A percentile compares a stretch with the other conserved stretches of the same genome.
Conservation (phyloP, 352 stramenopile genomes). For the Globisporangium megalacanthum region DNA sequence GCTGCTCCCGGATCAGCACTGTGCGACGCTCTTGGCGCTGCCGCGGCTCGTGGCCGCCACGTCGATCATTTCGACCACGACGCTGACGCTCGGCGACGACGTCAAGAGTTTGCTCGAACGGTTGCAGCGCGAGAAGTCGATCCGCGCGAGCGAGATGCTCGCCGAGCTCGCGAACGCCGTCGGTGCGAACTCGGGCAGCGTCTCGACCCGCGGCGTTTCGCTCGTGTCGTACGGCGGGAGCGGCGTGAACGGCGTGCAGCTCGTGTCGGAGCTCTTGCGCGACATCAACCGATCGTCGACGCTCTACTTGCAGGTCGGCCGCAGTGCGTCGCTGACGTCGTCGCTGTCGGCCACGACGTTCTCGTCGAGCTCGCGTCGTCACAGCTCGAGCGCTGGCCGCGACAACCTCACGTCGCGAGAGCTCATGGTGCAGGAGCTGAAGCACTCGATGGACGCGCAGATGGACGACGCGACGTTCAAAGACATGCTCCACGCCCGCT, state of each 20-base stretch:
- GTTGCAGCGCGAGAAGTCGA: constrained; percentile 79
- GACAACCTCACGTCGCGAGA: constrained; percentile 79
- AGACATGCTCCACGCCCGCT: constrained; percentile 85
- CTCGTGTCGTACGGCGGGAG: constrained; percentile 78
- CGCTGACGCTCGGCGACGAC: constrained; percentile 62
- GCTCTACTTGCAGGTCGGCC: constrained; percentile 25
- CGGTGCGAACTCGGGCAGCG: constrained; percentile 64
- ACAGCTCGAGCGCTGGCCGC: constrained; percentile 19
- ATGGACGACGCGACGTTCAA: constrained; percentile 89
- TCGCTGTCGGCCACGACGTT: constrained; percentile 1
- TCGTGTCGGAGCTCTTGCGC: constrained; percentile 80
- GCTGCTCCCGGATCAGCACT: constrained; percentile 82
- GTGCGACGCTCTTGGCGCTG: constrained; percentile 67
- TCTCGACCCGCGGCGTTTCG: constrained; percentile 60
- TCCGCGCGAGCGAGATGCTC: constrained; percentile 82
- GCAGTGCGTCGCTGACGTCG: constrained; percentile 15
- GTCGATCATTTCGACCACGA: constrained; percentile 66
- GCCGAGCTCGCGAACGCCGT: constrained; percentile 76
- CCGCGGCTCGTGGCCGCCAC: constrained; percentile 77
- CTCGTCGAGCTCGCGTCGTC: constrained; percentile 11
- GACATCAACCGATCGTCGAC: constrained; percentile 82
- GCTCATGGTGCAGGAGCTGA: constrained; percentile 83
- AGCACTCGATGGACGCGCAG: constrained; percentile 83
- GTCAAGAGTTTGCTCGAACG: constrained; percentile 70
- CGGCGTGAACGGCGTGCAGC: constrained; percentile 82